Evolutionary conservation across 2,329 filamentous ascomycete species (phyloP).

Genomic region (Aureobasidium zeae): DNA sequence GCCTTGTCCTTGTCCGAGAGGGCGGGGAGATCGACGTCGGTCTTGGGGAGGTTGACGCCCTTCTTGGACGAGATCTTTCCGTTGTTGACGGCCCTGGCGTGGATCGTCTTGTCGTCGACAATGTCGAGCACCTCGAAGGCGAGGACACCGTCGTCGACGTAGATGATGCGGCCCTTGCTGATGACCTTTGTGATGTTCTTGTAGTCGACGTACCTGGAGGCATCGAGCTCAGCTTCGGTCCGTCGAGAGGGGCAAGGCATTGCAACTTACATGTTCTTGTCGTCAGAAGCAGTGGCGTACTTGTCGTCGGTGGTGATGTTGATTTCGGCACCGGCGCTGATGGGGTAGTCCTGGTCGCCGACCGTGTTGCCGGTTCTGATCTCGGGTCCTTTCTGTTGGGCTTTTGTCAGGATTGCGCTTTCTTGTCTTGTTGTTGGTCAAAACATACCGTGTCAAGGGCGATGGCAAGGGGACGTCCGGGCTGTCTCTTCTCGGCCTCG

Average conservation of each 20-base stretch:
- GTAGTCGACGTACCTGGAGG: slow-evolving; percentile 86
- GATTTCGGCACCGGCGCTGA: slow-evolving; percentile 71
- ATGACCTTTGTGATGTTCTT: slow-evolving; percentile 99
- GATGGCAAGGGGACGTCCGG: slow-evolving; percentile 86
- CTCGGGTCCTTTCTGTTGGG: slow-evolving; percentile 67
- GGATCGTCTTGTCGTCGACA: slow-evolving; percentile 79
- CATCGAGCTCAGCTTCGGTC: background rate
- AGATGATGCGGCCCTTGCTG: slow-evolving; percentile 80
- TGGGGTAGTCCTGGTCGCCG: slow-evolving; percentile 65
- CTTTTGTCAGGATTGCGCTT: slow-evolving; percentile 17
- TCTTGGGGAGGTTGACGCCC: slow-evolving; percentile 98
- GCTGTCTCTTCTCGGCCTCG: slow-evolving; percentile 66
- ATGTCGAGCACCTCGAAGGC: slow-evolving; percentile 89
- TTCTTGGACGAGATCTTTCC: slow-evolving; percentile 98
- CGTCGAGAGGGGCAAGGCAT: background rate
- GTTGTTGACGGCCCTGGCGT: slow-evolving; percentile 85
- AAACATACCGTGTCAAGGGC: slow-evolving; percentile 66
- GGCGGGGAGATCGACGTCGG: slow-evolving; percentile 93
- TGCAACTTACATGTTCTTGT: slow-evolving; percentile 76
- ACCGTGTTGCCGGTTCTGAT: slow-evolving; percentile 74
- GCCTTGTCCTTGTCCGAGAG: slow-evolving; percentile 97
- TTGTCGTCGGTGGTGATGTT: slow-evolving; percentile 96
- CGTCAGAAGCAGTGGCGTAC: slow-evolving; percentile 74
- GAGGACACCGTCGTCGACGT: slow-evolving; percentile 95
- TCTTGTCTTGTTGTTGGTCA: background rate